Conservation (phyloP, 2,329 filamentous ascomycete genomes). For the Ascochyta rabiei region DNA sequence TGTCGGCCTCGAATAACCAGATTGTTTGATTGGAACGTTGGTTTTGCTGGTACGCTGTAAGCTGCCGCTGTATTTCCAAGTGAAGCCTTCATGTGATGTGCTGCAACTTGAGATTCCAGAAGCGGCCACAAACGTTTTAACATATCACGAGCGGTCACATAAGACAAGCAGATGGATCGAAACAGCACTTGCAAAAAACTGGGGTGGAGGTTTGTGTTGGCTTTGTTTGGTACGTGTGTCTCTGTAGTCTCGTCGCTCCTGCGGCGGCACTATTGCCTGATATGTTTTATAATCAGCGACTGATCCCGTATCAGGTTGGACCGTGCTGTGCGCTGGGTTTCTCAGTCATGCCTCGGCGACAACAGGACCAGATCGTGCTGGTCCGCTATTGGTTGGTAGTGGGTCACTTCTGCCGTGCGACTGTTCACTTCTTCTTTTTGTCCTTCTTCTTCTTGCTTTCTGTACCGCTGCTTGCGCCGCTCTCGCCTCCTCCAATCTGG, state of each 20-base stretch:
- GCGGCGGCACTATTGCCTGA: background rate
- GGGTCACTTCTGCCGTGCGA: background rate
- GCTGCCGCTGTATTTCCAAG: background rate
- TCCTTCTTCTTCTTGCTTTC: conserved; percentile 46
- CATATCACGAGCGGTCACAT: background rate
- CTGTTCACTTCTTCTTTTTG: conserved; percentile 47
- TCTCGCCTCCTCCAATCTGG: conserved; percentile 34
- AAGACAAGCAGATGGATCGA: background rate
- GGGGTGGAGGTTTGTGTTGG: background rate
- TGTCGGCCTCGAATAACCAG: background rate
- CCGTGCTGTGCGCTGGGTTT: background rate
- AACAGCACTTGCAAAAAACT: background rate
- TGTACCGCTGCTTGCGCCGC: conserved; percentile 31
- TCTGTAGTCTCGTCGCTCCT: background rate
- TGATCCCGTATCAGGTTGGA: background rate
- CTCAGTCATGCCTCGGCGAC: background rate
- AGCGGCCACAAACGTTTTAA: background rate
- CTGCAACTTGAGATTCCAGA: background rate
- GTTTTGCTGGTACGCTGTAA: background rate
- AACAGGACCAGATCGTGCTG: background rate
- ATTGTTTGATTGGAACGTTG: background rate
- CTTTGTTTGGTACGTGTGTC: background rate
- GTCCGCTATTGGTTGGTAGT: background rate
- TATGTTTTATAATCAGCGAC: background rate
- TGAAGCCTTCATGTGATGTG: too few relatives aligned